A percentile compares a stretch with the other conserved stretches of the same genome.
Conservation (phyloP, 78 protist genomes). For the Chrysochromulina tobinii region DNA sequence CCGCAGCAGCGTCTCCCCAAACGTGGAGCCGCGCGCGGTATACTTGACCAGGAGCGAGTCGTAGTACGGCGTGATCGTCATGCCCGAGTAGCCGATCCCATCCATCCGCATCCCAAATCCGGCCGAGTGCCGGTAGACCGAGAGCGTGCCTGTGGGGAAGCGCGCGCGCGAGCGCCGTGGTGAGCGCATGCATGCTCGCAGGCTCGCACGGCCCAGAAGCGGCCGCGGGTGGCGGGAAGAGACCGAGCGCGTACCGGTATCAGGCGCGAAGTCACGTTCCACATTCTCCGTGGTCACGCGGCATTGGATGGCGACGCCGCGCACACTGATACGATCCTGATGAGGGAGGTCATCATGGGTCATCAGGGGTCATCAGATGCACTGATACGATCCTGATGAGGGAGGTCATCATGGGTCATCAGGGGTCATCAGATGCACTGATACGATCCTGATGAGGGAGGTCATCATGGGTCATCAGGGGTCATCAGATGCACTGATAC, state of each 20-base stretch:
- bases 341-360: too few relatives aligned
- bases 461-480: too few relatives aligned
- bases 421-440: too few relatives aligned
- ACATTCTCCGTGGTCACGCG: constrained; percentile 68
- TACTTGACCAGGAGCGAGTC: constrained; percentile 60
- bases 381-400: too few relatives aligned
- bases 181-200: too few relatives aligned
- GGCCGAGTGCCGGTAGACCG: not conserved
- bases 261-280: constrained; percentile 26
- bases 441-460: too few relatives aligned
- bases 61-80: constrained; percentile 61
- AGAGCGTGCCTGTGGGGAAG: not conserved
- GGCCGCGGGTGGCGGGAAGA: too few relatives aligned
- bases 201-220: too few relatives aligned
- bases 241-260: constrained; percentile 9
- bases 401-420: too few relatives aligned
- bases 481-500: too few relatives aligned
- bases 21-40: not conserved
- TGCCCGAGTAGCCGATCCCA: constrained; percentile 19
- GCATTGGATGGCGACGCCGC: constrained; percentile 38
- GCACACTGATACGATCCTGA: not conserved
- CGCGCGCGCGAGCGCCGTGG: too few relatives aligned
- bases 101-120: constrained; percentile 63
- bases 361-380: too few relatives aligned
- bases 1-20: not conserved